phyloP scores from a whole-genome alignment of 78 protist species.

The Dictyostelium citrinum region DNA sequence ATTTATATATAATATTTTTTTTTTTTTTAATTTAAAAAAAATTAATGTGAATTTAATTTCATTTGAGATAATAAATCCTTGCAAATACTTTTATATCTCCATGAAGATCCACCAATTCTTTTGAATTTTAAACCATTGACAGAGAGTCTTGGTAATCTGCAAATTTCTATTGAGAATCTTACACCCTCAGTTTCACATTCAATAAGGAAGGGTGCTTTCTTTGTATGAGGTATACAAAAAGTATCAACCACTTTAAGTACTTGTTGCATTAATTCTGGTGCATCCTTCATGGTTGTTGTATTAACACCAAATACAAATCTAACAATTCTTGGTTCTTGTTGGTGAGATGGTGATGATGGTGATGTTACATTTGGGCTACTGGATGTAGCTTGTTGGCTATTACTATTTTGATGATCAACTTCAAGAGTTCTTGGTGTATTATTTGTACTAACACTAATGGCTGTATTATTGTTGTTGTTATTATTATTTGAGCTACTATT shows the following conservation, averaged over 20 bases:
- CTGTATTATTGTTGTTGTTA: not conserved
- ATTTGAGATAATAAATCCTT: slow-evolving; percentile 72
- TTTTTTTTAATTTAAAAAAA: not conserved
- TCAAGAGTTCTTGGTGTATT: slow-evolving; percentile 3
- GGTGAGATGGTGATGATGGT: slow-evolving; percentile 15
- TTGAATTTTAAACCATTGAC: slow-evolving; percentile 74
- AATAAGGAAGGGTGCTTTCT: slow-evolving; percentile 47
- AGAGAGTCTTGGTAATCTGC: slow-evolving; percentile 73
- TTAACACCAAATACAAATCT: slow-evolving; percentile 80
- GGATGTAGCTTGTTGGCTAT: not conserved
- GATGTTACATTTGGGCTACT: not conserved
- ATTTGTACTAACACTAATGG: not conserved
- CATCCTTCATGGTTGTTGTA: slow-evolving; percentile 72
- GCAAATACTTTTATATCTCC: slow-evolving; percentile 75
- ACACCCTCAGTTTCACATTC: slow-evolving; percentile 77
- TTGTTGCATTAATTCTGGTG: slow-evolving; percentile 73
- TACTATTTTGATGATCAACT: not conserved
- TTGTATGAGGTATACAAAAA: slow-evolving; percentile 61
- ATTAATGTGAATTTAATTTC: slow-evolving; percentile 26
- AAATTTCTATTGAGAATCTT: slow-evolving; percentile 63
- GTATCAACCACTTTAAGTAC: slow-evolving; percentile 35
- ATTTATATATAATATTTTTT: too few relatives aligned
- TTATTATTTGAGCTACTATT: not conserved
- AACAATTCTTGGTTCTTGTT: slow-evolving; percentile 75
- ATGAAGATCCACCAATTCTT: slow-evolving; percentile 76